Base-by-base conservation (phyloP, 306 rosid species). In the Spatholobus suberectus region DNA sequence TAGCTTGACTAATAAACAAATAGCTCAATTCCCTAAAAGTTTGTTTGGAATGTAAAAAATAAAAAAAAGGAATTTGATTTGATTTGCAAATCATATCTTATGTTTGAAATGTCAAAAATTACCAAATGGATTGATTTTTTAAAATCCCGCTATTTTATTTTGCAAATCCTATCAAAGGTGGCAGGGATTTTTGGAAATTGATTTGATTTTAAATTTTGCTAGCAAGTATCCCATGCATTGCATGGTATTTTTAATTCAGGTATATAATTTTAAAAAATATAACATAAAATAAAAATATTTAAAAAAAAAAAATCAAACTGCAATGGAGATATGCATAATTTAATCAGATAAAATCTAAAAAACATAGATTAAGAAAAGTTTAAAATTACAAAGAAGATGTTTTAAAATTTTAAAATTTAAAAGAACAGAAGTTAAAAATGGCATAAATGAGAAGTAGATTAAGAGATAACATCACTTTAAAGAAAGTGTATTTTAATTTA, bases 21-120 rank as follows among this genome's bases (percentile, higher is more conserved):
- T 12, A 38, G 71, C 58, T 73, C 47, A 75, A 32, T 70, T 73
- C 65, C 76, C 67, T 54, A 62, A 41, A 62, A 46, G 73, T 59
- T n/a, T 32, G 38, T 43, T 79, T 9, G 54, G 41, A 32, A 81
- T 41, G 26, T 27, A 38, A 58, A n/a, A n/a, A 29, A 29, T 29
- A 3, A 13, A 47, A 69, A 73, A 23, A 8, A 5, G 14, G 20
- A 3, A 18, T 12, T 35, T 18, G 35, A 26, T 54, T 54, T 67
- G 55, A 40, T 57, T 24, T 38, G 44, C 15, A 21, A 70, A 70
- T 9, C 43, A 38, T 38, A 38, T 38, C 10, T 38, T 7, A 17
- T 37, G 49, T 21, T 75, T 38, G 12, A 17, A 55, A 54, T 55
- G 37, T 51, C 12, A 6, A 11, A 54, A 55, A 20, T 4, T 10